Evolutionary conservation across 73 alveolate species (phyloP).

Genomic region (Stentor coeruleus): DNA sequence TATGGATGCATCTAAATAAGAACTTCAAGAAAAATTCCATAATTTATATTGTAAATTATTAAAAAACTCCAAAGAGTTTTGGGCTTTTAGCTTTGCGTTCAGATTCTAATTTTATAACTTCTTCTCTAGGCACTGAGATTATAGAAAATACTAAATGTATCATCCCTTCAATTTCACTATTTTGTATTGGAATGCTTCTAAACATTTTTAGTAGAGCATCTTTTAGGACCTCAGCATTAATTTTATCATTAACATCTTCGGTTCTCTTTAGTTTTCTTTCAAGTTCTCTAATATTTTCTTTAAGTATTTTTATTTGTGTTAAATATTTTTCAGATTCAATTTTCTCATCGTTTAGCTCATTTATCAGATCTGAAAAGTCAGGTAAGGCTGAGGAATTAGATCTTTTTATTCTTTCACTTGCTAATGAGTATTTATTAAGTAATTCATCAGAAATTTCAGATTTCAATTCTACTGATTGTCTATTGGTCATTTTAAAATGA

Average conservation of each 20-base stretch:
- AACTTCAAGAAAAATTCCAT: not conserved
- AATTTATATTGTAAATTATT: too few relatives aligned
- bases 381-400: not conserved
- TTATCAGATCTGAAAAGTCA: not conserved
- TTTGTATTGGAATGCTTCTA: not conserved
- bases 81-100: too few relatives aligned
- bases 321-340: not conserved
- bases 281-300: not conserved
- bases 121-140: not conserved
- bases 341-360: not conserved
- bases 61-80: too few relatives aligned
- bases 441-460: too few relatives aligned
- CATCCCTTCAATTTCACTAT: constrained; percentile 2
- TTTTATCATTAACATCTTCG: not conserved
- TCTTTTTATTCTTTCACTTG: not conserved
- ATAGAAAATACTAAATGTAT: not conserved
- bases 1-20: not conserved
- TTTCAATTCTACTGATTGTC: not conserved
- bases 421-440: too few relatives aligned
- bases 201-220: not conserved
- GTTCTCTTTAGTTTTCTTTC: not conserved
- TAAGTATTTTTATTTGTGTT: not conserved
- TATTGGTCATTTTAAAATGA: not conserved
- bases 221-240: not conserved
- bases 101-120: not conserved